Evolutionary conservation across 352 stramenopile species (phyloP).

Genomic region (Phytophthora citrophthora): DNA sequence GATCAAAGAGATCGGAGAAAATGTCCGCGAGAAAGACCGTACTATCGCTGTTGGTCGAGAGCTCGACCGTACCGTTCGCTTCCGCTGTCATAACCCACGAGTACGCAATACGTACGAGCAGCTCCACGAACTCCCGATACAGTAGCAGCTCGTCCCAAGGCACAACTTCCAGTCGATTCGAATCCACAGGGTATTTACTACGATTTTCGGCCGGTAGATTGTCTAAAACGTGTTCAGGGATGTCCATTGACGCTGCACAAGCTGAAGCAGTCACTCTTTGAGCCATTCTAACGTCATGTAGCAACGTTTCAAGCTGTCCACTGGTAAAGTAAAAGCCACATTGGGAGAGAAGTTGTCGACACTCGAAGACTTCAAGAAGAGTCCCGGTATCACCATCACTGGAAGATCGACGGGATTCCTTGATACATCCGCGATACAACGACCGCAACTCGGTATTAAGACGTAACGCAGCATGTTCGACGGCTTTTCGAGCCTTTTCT

Average conservation of each 20-base stretch:
- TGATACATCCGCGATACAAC: slow-evolving; percentile 63
- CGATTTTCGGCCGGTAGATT: slow-evolving; percentile 32
- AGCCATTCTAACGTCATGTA: slow-evolving; percentile 43
- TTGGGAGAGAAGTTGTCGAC: slow-evolving; percentile 51
- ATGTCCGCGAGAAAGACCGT: slow-evolving; percentile 38
- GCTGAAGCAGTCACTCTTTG: slow-evolving; percentile 42
- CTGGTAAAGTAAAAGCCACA: slow-evolving; percentile 48
- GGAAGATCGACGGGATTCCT: slow-evolving; percentile 24
- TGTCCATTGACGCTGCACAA: slow-evolving; percentile 17
- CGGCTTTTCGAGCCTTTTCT: slow-evolving; percentile 54
- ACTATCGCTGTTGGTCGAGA: slow-evolving; percentile 13
- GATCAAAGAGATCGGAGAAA: slow-evolving; percentile 54
- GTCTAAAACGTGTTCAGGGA: slow-evolving; percentile 16
- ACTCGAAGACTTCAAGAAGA: slow-evolving; percentile 60
- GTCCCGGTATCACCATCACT: slow-evolving; percentile 33
- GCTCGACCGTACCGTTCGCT: slow-evolving; percentile 11
- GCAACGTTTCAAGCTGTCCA: slow-evolving; percentile 43
- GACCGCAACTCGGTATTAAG: slow-evolving; percentile 69
- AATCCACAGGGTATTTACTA: slow-evolving; percentile 21
- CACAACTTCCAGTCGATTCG: slow-evolving; percentile 36
- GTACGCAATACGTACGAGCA: slow-evolving; percentile 64
- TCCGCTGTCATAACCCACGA: slow-evolving; percentile 31
- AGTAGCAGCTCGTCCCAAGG: slow-evolving; percentile 51
- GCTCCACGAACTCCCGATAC: slow-evolving; percentile 70
- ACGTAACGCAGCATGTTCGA: slow-evolving; percentile 58